Base-by-base conservation (phyloP, 2,329 filamentous ascomycete genomes). In the Colletotrichum sidae region DNA sequence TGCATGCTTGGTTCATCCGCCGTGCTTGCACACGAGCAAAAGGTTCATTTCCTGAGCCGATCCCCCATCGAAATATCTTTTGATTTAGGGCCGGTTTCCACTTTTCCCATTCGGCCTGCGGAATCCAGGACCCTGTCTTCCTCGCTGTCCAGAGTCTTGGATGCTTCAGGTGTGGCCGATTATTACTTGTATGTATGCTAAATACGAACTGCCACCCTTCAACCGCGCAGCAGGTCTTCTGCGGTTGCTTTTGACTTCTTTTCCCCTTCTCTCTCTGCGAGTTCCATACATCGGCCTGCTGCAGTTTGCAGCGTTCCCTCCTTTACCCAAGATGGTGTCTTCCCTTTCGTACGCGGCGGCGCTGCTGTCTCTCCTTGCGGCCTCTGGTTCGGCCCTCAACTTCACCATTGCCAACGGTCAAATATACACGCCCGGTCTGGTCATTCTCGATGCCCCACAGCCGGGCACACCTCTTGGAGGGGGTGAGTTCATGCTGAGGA, bases 371-470 rank as follows among this genome's bases (percentile, higher is more conserved):
- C 56, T 77, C n/a, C 69, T 78, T 12, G 61, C 75, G 33, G 68
- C 70, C 44, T 55, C 41, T 9, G 52, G 55, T 8, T 53, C 56
- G 35, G 79, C 79, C 6, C 72, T 77, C 46, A 79, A 82, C 66
- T 90, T 90, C 70, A 87, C 84, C 17, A 84, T 88, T 55, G 77
- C 86, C 25, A 86, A 86, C 69, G 90, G 90, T 13, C 88, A 92
- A 70, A 85, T 92, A 58, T 91, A 85, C 71, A 92, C 90, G 0
- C 89, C 90, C 0, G 90, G 90, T 0, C 83, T 92, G 60, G 89
- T 84, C 33, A 85, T 92, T 60, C 78, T 92, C 41, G 85, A 92
- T 75, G 83, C 90, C 38, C 88, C 88, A 11, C 88, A 91, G 67
- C 88, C 88, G 6, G 83, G 84, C 55, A 90, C 88, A 10, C 88